A percentile compares a stretch with the other conserved stretches of the same genome.
Evolutionary conservation across 768 basidiomycete genomes (phyloP).

Genomic region (Udeniomyces megalosporus): DNA sequence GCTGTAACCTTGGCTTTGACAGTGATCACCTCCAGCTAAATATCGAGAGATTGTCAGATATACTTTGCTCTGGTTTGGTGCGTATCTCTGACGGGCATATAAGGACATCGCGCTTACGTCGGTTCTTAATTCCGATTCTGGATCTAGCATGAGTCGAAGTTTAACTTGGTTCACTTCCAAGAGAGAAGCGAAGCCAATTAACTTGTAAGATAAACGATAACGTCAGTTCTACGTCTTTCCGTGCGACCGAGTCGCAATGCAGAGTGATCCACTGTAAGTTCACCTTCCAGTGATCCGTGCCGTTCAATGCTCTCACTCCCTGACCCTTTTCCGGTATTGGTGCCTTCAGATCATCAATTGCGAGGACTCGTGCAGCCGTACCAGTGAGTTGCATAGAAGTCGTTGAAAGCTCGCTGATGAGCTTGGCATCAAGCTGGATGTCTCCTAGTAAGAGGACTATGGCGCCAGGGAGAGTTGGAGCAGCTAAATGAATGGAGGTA

Average conservation of each 20-base stretch:
- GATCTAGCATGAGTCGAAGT: no score
- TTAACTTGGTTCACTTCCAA: no score
- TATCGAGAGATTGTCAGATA: neutral
- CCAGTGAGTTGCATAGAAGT: slow-evolving; percentile 39
- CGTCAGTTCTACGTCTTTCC: no score
- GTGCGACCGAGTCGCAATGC: no score
- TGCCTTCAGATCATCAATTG: slow-evolving; percentile 40
- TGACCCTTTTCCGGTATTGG: slow-evolving; percentile 1
- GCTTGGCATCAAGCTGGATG: slow-evolving; percentile 51
- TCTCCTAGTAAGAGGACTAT: slow-evolving; percentile 46
- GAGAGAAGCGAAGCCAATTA: neutral
- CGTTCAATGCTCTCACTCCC: slow-evolving; percentile 42
- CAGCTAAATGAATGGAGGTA: slow-evolving; percentile 46
- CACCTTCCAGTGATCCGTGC: slow-evolving; percentile 33
- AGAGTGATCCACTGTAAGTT: no score
- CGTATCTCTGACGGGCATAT: no score
- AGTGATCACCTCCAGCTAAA: neutral
- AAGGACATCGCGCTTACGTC: no score
- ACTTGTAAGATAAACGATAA: neutral
- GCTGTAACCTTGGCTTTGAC: slow-evolving; percentile 18
- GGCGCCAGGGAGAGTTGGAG: slow-evolving; percentile 43
- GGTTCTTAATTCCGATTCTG: no score
- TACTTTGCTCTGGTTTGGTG: no score
- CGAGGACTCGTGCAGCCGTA: slow-evolving; percentile 38
- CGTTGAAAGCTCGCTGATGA: slow-evolving; percentile 50